Evolutionary conservation across 441 rosid genomes (phyloP).

Genomic region (Cnidoscolus chayamansa): DNA sequence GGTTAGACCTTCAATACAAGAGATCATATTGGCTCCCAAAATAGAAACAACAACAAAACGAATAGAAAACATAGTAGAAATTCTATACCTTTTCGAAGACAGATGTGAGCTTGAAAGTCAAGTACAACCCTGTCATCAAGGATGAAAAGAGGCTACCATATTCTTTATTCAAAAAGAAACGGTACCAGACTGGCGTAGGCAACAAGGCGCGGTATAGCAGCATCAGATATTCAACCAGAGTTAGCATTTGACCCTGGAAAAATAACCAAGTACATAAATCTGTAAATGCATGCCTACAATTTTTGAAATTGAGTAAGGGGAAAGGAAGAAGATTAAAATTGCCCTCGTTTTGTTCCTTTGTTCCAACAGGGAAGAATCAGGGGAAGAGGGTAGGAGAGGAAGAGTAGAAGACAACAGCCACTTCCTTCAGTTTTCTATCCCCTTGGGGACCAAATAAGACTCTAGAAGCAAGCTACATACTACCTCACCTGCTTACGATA

Average conservation of each 20-base stretch:
- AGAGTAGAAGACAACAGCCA: neutral
- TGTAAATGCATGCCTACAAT: slow-evolving; percentile 7
- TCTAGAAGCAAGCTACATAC: neutral
- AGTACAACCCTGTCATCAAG: slow-evolving; percentile 68
- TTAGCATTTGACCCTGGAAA: slow-evolving; percentile 68
- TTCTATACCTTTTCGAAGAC: slow-evolving; percentile 63
- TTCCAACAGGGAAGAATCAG: neutral
- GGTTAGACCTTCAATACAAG: slow-evolving; percentile 9
- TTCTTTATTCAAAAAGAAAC: slow-evolving; percentile 78
- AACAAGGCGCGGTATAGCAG: slow-evolving; percentile 67
- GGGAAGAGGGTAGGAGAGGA: neutral
- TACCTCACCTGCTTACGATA: slow-evolving; percentile 63
- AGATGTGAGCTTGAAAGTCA: slow-evolving; percentile 78
- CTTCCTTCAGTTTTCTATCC: slow-evolving; percentile 1
- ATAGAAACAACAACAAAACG: neutral
- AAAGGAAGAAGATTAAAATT: neutral
- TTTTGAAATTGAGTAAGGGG: neutral
- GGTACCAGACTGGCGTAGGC: slow-evolving; percentile 83
- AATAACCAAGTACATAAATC: neutral
- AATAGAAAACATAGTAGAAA: neutral
- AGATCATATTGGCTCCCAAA: slow-evolving; percentile 11
- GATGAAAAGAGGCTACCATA: slow-evolving; percentile 86
- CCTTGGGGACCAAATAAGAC: neutral
- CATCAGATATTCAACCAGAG: slow-evolving; percentile 66
- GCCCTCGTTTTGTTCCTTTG: neutral